Evolutionary conservation across 768 basidiomycete species (phyloP), one percentile per base, ranked within the genome.

Genomic region (Sporobolomyces pararoseus): DNA sequence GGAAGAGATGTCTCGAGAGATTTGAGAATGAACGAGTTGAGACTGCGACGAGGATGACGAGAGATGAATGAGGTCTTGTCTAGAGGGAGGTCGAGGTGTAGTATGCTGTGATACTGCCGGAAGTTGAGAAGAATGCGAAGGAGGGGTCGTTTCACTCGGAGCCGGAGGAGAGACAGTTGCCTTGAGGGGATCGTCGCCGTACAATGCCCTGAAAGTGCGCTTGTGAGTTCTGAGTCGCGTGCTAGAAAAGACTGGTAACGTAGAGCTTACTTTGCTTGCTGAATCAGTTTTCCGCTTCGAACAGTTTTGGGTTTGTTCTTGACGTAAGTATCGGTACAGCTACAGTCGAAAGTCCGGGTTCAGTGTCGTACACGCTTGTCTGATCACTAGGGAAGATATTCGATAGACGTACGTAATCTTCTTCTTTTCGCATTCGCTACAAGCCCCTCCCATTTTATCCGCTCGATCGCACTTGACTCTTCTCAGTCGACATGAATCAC

Each of bases 311-410:
- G 71, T 60, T 72, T 72, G 51, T 42, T 65, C 37, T 54, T 61
- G 57, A 72, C 66, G 39, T 72, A 72, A 4, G 58, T 53, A 47
- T 65, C 66, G 16, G 71, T 68, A 51, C 71, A 72, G 16, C 63
- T 72, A 44, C 0, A 1, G n/a, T n/a, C n/a, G n/a, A n/a, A n/a
- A n/a, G n/a, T n/a, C n/a, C n/a, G n/a, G n/a, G n/a, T n/a, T n/a
- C n/a, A n/a, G n/a, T n/a, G n/a, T n/a, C n/a, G n/a, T n/a, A n/a
- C n/a, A n/a, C n/a, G n/a, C n/a, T n/a, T n/a, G n/a, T n/a, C n/a
- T n/a, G n/a, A n/a, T n/a, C n/a, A n/a, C n/a, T n/a, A n/a, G n/a
- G n/a, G 39, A 17, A 9, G 39, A 42, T 9, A 9, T 9, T 42
- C 17, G 39, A 9, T 9, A 42, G 19, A 39, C 70, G 37, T 19